Percentiles rank a stretch among this genome's conserved stretches.
These are phyloP conservation scores for Gypsophila paniculata DNA, from an alignment of 179 eudicot species.

Conservation along the genomic window DNA sequence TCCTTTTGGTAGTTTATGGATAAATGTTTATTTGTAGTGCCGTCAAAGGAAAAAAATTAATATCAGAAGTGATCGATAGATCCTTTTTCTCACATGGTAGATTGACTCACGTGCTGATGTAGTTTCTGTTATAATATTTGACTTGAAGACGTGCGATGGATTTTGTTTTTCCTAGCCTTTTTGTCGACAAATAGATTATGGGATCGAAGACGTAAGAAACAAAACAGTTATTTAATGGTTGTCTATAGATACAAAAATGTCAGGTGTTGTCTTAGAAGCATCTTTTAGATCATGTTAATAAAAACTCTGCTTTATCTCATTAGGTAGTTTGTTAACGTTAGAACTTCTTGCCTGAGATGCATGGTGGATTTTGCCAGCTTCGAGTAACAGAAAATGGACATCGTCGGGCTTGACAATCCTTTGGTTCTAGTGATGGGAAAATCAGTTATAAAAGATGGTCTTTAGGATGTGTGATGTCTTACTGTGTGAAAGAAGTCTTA, in stretches of 20 bases:
- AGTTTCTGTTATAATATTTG: not conserved
- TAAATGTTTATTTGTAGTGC: not conserved
- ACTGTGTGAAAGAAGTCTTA: no score
- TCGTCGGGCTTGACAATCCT: not conserved
- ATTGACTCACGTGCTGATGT: not conserved
- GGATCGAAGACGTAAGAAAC: not conserved
- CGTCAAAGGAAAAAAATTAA: not conserved
- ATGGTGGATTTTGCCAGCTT: not conserved
- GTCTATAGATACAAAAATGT: no score
- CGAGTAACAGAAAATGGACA: not conserved
- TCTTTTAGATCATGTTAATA: not conserved
- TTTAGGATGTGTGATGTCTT: no score
- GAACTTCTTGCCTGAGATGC: not conserved
- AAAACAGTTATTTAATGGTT: not conserved
- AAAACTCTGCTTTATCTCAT: not conserved
- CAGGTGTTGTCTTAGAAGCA: not conserved
- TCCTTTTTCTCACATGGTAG: not conserved
- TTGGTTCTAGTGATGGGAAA: not conserved
- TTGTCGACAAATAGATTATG: not conserved
- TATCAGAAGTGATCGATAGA: not conserved
- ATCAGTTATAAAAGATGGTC: no score
- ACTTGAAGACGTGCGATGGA: no score
- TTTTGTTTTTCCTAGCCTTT: not conserved
- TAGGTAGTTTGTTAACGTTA: not conserved
- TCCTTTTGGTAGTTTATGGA: not conserved